Conservation (phyloP, 805 yeast genomes). For the Debaryomyces tyrocola region DNA sequence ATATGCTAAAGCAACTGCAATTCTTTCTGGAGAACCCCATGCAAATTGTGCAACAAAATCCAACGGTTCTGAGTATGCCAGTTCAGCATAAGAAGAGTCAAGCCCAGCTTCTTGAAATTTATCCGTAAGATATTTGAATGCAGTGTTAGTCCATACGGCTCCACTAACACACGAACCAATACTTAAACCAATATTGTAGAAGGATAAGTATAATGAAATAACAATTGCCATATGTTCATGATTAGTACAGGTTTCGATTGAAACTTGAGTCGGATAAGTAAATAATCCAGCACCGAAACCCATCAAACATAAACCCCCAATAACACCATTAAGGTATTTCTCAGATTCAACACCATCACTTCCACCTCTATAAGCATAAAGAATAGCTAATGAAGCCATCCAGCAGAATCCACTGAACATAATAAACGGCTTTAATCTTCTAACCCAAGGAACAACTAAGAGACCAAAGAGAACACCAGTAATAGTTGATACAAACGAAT, state of each 20-base stretch:
- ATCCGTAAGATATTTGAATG: conserved; percentile 42
- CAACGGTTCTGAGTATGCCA: conserved; percentile 46
- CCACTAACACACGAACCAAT: conserved; percentile 65
- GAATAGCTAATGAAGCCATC: conserved; percentile 61
- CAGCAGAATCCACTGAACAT: no score
- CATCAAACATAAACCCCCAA: conserved; percentile 61
- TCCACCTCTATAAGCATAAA: conserved; percentile 56
- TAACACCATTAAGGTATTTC: conserved; percentile 48
- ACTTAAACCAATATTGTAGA: conserved; percentile 63
- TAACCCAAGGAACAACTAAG: no score
- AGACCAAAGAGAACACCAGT: no score
- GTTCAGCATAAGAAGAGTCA: conserved; percentile 22
- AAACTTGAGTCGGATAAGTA: conserved; percentile 62
- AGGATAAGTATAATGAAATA: conserved; percentile 55
- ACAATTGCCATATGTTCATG: conserved; percentile 68
- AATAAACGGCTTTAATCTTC: no score
- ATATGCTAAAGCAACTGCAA: conserved; percentile 57
- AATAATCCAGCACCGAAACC: conserved; percentile 78
- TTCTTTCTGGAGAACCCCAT: conserved; percentile 66
- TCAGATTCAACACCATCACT: conserved; percentile 34
- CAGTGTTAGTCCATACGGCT: conserved; percentile 69
- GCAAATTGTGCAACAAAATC: conserved; percentile 47
- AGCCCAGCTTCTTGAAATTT: conserved; percentile 27
- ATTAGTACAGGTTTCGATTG: conserved; percentile 56
- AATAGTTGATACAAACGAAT: no score